A percentile compares a stretch with the other conserved stretches of the same genome.
Evolutionary conservation across 768 basidiomycete genomes (phyloP).

Genomic region (Arthromyces matolae): DNA sequence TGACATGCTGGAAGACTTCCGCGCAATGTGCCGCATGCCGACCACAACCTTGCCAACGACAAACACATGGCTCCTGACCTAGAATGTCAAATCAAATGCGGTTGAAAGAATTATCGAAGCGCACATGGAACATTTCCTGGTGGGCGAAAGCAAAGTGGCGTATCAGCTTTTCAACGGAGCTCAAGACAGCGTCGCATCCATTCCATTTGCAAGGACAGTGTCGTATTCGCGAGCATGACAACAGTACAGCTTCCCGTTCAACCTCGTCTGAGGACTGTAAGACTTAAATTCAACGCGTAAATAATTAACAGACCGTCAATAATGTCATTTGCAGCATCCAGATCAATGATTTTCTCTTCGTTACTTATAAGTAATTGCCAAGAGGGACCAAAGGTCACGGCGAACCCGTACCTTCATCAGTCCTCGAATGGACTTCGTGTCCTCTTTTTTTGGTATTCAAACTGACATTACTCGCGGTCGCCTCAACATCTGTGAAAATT

Average conservation of each 20-base stretch:
- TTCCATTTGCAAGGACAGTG: conserved; percentile 56
- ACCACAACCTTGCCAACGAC: conserved; percentile 59
- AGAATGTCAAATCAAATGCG: neutral
- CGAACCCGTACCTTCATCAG: conserved; percentile 21
- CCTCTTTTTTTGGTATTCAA: too few relatives aligned
- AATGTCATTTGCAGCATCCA: conserved; percentile 13
- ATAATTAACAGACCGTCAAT: conserved; percentile 14
- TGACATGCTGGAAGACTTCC: conserved; percentile 45
- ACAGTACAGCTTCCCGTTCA: conserved; percentile 42
- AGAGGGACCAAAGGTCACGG: conserved; percentile 9
- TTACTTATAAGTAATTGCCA: conserved; percentile 14
- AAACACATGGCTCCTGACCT: conserved; percentile 32
- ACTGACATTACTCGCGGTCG: neutral
- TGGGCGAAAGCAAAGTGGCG: conserved; percentile 39
- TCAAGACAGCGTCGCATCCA: conserved; percentile 51
- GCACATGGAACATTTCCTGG: conserved; percentile 10
- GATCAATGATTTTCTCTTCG: conserved; percentile 14
- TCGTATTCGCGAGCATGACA: conserved; percentile 47
- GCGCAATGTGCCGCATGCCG: conserved; percentile 33
- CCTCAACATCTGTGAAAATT: neutral
- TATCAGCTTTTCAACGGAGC: conserved; percentile 46
- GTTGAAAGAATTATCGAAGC: neutral
- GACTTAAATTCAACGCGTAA: neutral
- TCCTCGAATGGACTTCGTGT: conserved; percentile 1
- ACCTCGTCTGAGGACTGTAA: conserved; percentile 4